Evolutionary conservation across 2,329 filamentous ascomycete genomes (phyloP), one percentile per base, ranked within the genome.

Genomic region (Botrytis aclada): DNA sequence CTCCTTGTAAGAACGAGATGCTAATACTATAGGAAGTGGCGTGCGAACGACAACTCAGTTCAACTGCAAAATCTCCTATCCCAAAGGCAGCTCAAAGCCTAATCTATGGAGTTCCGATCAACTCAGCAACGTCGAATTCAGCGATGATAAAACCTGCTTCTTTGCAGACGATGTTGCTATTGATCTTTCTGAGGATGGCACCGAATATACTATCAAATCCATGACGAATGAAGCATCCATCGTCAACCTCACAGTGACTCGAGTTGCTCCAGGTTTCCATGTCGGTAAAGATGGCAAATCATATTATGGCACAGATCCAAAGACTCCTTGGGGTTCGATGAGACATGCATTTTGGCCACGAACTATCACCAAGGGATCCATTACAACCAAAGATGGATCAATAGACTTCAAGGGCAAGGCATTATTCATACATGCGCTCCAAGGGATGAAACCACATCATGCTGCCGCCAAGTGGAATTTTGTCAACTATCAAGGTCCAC

Each of bases 401-500:
- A 86, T 97, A 75, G 91, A 97, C 81, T 90, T 97, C 82, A 91
- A 89, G 80, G 95, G 95, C 73, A 89, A 86, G 75, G 94, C 90
- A 45, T 85, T 97, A 79, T 95, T 94, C 83, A 87, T 92, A 77
- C 92, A 96, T 82, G 95, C 94, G 58, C 85, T 98, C 69, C 96
- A 98, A 84, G 96, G 95, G 82, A 98, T 98, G 95, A 99, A 99
- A 88, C 96, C 96, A 58, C 96, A 99, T 83, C 97, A 99, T 82
- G 93, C 94, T 74, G 95, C 95, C 75, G 90, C 93, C 43, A 90
- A 88, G 76, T 99, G 96, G 96, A 97, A 96, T 84, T 99, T 98
- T 85, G 87, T 89, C 83, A 89, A 95, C 84, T 97, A 97, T 85
- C 95, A 98, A 82, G 91, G 93, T 22, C 92, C 94, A 34, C 93